These are phyloP conservation scores for Microbotryum violaceum DNA, from an alignment of 1,284 basidiomycete species.

Conservation along the genomic window DNA sequence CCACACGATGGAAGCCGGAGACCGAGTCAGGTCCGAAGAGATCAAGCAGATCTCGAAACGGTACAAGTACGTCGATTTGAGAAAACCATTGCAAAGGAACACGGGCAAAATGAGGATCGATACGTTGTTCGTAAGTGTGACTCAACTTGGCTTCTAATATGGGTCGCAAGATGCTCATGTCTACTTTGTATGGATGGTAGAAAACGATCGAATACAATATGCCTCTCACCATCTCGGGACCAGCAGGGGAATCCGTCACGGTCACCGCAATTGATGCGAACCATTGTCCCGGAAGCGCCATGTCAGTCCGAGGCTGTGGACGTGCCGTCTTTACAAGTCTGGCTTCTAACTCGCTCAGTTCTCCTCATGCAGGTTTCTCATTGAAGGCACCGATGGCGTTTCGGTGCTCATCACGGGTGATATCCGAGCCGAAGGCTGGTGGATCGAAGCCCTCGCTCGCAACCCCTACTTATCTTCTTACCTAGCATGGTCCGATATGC, in stretches of 20 bases:
- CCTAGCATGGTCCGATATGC: slow-evolving; percentile 42
- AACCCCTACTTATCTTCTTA: slow-evolving; percentile 67
- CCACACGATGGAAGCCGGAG: slow-evolving; percentile 13
- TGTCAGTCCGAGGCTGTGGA: slow-evolving; percentile 51
- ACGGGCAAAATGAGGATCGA: slow-evolving; percentile 13
- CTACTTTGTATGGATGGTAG: not conserved
- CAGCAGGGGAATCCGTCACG: slow-evolving; percentile 55
- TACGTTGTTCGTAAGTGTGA: slow-evolving; percentile 11
- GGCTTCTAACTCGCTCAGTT: too few species aligned
- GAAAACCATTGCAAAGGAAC: slow-evolving; percentile 5
- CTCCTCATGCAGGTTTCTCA: slow-evolving; percentile 60
- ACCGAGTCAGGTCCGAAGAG: slow-evolving; percentile 21
- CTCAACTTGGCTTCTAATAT: not conserved
- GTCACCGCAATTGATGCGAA: slow-evolving; percentile 84
- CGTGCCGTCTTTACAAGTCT: not conserved
- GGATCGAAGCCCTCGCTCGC: slow-evolving; percentile 57
- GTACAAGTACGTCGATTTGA: slow-evolving; percentile 24
- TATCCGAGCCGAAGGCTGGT: slow-evolving; percentile 73
- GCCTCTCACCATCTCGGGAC: slow-evolving; percentile 39
- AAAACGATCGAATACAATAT: slow-evolving; percentile 18
- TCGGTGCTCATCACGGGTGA: slow-evolving; percentile 87
- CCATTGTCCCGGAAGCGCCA: slow-evolving; percentile 86
- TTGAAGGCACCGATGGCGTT: slow-evolving; percentile 52
- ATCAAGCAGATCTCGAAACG: slow-evolving; percentile 1
- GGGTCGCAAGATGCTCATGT: not conserved